Conservation (phyloP, 2,329 filamentous ascomycete species). For the Penicillium sp. region DNA sequence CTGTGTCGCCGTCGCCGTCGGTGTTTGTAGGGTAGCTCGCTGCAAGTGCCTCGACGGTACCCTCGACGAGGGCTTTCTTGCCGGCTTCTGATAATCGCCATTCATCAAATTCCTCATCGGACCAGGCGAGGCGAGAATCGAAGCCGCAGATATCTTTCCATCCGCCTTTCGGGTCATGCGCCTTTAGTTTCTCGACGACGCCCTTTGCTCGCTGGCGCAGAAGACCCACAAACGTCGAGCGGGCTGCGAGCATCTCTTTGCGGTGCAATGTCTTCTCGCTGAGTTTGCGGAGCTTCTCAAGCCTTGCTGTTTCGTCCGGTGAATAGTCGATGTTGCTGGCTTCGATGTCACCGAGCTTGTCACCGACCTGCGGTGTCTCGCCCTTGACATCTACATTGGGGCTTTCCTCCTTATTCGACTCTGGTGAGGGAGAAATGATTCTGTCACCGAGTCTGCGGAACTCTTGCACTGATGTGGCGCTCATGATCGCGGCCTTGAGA, state of each 20-base stretch:
- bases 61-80: conserved; percentile 40
- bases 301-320: conserved; percentile 36
- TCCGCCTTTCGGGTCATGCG: conserved; percentile 44
- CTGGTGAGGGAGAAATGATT: conserved; percentile 34
- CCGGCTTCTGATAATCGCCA: conserved; percentile 44
- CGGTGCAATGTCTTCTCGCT: conserved; percentile 36
- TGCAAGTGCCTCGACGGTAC: conserved; percentile 33
- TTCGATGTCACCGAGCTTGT: conserved; percentile 31
- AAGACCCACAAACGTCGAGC: conserved; percentile 43
- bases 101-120: conserved; percentile 48
- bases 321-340: conserved; percentile 35
- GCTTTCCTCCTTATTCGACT: conserved; percentile 19
- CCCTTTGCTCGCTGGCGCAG: conserved; percentile 43
- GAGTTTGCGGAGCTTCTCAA: conserved; percentile 37
- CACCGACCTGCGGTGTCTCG: conserved; percentile 17
- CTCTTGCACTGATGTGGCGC: conserved; percentile 38
- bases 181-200: conserved; percentile 45
- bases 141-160: conserved; percentile 52
- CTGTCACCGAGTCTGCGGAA: conserved; percentile 43
- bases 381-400: conserved; percentile 9
- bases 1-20: conserved; percentile 35
- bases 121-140: conserved; percentile 47
- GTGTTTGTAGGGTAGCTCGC: conserved; percentile 22
- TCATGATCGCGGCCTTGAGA: conserved; percentile 41
- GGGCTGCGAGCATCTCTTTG: conserved; percentile 41